These are phyloP conservation scores for Xylariaceae sp. DNA, from an alignment of 2,329 filamentous ascomycete genomes.

Conservation along the genomic window DNA sequence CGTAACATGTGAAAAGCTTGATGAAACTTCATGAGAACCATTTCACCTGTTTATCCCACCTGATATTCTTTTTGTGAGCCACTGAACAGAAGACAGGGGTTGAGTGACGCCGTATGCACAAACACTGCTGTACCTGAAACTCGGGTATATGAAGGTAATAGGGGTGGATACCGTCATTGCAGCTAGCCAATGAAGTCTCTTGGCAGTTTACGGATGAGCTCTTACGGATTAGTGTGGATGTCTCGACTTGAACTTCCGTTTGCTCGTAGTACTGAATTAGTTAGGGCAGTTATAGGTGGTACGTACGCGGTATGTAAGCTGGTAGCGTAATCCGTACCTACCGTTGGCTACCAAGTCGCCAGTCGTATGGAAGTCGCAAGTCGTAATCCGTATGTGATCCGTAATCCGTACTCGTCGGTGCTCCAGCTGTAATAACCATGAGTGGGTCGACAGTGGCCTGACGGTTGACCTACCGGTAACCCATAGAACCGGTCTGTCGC, in stretches of 20 bases:
- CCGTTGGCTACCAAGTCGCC: too few relatives aligned
- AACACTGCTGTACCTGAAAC: background rate
- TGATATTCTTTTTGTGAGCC: too few relatives aligned
- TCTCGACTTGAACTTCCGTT: too few relatives aligned
- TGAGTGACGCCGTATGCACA: background rate
- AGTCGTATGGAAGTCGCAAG: too few relatives aligned
- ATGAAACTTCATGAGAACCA: too few relatives aligned
- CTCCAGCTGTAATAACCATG: background rate
- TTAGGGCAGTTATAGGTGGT: background rate
- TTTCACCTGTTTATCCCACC: too few relatives aligned
- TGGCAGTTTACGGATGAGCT: background rate
- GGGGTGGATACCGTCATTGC: background rate
- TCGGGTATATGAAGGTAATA: background rate
- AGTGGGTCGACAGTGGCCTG: background rate
- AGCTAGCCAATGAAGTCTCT: background rate
- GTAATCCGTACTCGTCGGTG: too few relatives aligned
- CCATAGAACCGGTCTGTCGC: background rate
- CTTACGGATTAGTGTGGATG: background rate
- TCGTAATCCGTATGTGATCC: too few relatives aligned
- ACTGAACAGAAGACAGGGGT: too few relatives aligned
- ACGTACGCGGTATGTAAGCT: too few relatives aligned
- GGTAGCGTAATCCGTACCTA: background rate
- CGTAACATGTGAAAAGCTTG: too few relatives aligned
- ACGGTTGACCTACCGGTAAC: background rate
- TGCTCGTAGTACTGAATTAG: background rate